Percentiles rank a stretch among this genome's conserved stretches.
These are phyloP conservation scores for Narthecium ossifragum DNA, from an alignment of 106 monocot species.

Conservation along the genomic window DNA sequence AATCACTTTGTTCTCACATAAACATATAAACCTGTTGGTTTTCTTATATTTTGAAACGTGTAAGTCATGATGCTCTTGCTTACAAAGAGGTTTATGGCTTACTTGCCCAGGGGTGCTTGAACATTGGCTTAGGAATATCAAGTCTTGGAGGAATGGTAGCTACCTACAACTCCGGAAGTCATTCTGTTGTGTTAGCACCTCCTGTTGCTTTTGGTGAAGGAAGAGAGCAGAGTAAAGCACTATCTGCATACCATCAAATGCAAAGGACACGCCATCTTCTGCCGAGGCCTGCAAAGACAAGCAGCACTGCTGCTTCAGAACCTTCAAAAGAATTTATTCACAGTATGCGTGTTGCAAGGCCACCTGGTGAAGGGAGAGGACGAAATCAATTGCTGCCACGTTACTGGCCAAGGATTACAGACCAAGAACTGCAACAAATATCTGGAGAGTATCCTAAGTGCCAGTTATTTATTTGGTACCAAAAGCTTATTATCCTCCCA, in stretches of 20 bases:
- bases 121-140: slow-evolving; percentile 51
- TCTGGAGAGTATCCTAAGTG: slow-evolving; percentile 99
- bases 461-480: background rate
- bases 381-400: slow-evolving; percentile 88
- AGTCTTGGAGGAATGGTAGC: no score
- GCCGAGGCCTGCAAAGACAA: slow-evolving; percentile 38
- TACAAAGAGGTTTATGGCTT: no score
- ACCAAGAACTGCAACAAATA: slow-evolving; percentile 95
- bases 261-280: slow-evolving; percentile 54
- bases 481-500: background rate
- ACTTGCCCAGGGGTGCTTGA: no score
- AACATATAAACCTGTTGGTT: no score
- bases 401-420: slow-evolving; percentile 98
- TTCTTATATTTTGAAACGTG: no score
- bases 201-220: slow-evolving; percentile 33
- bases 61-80: no score
- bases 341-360: slow-evolving; percentile 76
- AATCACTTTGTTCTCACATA: slow-evolving; percentile 20
- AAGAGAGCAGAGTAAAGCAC: slow-evolving; percentile 35
- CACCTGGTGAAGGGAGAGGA: slow-evolving; percentile 82
- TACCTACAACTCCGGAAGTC: no score
- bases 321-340: slow-evolving; percentile 45
- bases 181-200: no score
- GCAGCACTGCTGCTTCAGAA: slow-evolving; percentile 29
- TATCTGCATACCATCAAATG: slow-evolving; percentile 33